phyloP scores from a whole-genome alignment of 306 rosid species.

The Betula pendula region DNA sequence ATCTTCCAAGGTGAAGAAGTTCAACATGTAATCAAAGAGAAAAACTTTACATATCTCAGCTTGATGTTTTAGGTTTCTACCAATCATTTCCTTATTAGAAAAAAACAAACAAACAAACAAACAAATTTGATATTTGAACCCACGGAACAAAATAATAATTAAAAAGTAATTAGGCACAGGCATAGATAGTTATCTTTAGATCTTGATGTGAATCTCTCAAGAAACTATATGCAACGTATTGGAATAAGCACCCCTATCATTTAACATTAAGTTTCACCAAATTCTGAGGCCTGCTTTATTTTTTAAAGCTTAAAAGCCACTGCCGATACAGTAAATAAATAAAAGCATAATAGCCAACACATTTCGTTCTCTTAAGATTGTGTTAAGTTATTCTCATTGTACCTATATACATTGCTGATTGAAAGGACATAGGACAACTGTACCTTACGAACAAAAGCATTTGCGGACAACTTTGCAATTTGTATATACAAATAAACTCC shows the following conservation, averaged over 20 bases:
- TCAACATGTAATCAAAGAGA: neutral
- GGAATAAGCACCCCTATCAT: neutral
- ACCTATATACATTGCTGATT: neutral
- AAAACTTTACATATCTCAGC: neutral
- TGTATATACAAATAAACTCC: slow-evolving; percentile 39
- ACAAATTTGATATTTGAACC: neutral
- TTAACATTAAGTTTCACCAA: neutral
- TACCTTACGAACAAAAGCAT: slow-evolving; percentile 61
- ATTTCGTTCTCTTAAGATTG: neutral
- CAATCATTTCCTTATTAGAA: neutral
- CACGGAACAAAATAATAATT: neutral
- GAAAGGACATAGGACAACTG: neutral
- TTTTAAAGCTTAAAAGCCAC: neutral
- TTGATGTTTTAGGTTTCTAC: slow-evolving; percentile 3
- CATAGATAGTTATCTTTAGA: neutral
- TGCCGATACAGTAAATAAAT: neutral
- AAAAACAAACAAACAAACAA: neutral
- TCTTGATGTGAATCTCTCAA: neutral
- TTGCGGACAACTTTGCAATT: slow-evolving; percentile 60
- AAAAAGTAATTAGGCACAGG: neutral
- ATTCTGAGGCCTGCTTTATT: neutral
- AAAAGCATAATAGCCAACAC: neutral
- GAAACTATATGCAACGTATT: neutral
- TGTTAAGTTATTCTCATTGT: no score
- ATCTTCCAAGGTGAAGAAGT: neutral